A percentile compares a stretch with the other conserved stretches of the same genome.
Evolutionary conservation across 345 rosid genomes (phyloP).

Genomic region (Chamaenerion angustifolium): DNA sequence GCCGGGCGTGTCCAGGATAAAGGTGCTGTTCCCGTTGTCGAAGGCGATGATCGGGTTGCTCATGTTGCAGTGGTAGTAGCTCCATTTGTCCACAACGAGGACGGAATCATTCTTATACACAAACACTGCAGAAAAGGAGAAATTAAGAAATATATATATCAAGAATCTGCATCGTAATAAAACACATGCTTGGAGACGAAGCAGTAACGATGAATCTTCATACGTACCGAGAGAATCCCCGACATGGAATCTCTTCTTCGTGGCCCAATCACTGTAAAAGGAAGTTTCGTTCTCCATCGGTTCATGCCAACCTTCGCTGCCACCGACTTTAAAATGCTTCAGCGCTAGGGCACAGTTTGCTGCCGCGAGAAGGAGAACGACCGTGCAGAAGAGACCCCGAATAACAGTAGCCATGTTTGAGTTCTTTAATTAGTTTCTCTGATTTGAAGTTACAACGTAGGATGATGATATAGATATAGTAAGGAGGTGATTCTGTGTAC

Average conservation of each 20-base stretch:
- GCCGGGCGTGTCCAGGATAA: conserved; percentile 54
- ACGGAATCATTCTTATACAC: conserved; percentile 66
- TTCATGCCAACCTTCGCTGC: conserved; percentile 44
- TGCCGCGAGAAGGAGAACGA: conserved; percentile 11
- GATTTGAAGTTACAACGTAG: too few relatives aligned
- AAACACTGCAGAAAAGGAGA: conserved; percentile 23
- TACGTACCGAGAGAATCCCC: conserved; percentile 47
- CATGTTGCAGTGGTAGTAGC: conserved; percentile 55
- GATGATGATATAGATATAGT: too few relatives aligned
- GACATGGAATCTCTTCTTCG: conserved; percentile 41
- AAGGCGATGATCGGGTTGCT: conserved; percentile 26
- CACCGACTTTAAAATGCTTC: conserved; percentile 49
- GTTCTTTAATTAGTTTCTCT: neutral
- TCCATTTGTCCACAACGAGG: conserved; percentile 60
- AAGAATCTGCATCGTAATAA: neutral
- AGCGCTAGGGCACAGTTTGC: conserved; percentile 18
- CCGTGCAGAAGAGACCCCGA: conserved; percentile 1
- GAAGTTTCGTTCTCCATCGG: conserved; percentile 29
- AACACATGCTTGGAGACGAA: neutral
- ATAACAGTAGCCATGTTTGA: conserved; percentile 8
- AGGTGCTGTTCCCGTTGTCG: conserved; percentile 46
- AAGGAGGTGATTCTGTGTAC: too few relatives aligned
- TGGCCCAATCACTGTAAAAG: conserved; percentile 51
- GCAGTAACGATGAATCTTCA: too few relatives aligned
- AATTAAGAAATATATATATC: neutral